Conservation (phyloP, 164 flowering plant species). For the Brasenia schreberi region DNA sequence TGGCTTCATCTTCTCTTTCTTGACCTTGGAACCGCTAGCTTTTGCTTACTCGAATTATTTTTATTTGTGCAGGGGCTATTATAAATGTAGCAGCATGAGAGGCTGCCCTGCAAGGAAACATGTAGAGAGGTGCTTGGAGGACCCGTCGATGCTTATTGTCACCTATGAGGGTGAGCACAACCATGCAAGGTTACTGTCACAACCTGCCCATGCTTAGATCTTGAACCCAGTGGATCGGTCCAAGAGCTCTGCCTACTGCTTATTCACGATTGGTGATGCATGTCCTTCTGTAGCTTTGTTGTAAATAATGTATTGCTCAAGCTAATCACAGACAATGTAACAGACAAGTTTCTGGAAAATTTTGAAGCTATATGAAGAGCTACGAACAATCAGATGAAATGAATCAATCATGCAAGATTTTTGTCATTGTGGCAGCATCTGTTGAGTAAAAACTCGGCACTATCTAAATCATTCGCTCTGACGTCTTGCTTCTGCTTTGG, state of each 20-base stretch:
- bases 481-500: too few relatives aligned
- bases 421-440: background rate
- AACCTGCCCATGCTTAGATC: conserved; percentile 38
- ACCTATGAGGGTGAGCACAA: conserved; percentile 94
- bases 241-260: background rate
- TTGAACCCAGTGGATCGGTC: background rate
- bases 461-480: too few relatives aligned
- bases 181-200: conserved; percentile 61
- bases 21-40: background rate
- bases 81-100: conserved; percentile 90
- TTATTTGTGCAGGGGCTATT: conserved; percentile 67
- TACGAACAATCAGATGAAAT: background rate
- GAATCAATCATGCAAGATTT: background rate
- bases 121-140: conserved; percentile 88
- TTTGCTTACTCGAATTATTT: background rate
- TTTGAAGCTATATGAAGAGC: background rate
- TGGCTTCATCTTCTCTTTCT: background rate
- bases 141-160: conserved; percentile 75
- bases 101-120: conserved; percentile 97
- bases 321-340: background rate
- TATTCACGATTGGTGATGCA: background rate
- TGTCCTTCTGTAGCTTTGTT: background rate
- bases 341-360: background rate
- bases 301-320: background rate
- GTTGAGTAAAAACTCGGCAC: background rate